Percentiles rank a stretch among this genome's conserved stretches.
Evolutionary conservation across 116 monocot species (phyloP).

Genomic region (Trichopus zeylanicus): DNA sequence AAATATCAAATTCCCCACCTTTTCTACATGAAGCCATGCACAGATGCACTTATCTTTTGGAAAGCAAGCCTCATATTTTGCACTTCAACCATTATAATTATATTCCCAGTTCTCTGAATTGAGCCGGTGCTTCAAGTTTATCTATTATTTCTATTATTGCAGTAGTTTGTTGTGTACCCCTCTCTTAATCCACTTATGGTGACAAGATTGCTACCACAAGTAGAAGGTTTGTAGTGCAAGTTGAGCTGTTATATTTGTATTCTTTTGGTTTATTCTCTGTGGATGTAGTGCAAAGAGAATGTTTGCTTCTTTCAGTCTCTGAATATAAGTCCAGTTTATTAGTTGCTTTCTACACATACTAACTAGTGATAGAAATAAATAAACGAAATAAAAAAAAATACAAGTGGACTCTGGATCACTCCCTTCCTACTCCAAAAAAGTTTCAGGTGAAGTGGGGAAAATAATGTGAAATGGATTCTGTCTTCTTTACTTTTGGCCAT

Average conservation of each 20-base stretch:
- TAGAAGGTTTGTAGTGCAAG: not conserved
- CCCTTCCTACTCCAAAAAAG: not conserved
- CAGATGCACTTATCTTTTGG: not conserved
- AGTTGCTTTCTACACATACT: too few species aligned
- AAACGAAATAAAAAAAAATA: not conserved
- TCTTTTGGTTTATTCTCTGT: not conserved
- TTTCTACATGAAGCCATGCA: not conserved
- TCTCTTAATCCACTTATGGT: too few species aligned
- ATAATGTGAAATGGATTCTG: not conserved
- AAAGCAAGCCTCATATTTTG: not conserved
- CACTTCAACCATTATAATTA: not conserved
- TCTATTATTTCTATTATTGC: not conserved
- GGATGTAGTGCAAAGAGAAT: not conserved
- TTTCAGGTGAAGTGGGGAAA: constrained; percentile 1
- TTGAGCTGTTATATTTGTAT: not conserved
- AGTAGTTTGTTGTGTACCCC: too few species aligned
- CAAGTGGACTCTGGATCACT: not conserved
- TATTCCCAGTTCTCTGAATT: not conserved
- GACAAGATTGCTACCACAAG: not conserved
- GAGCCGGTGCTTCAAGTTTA: not conserved
- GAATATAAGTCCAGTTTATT: not conserved
- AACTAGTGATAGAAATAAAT: not conserved
- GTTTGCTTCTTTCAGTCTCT: not conserved
- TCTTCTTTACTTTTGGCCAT: not conserved
- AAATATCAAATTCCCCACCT: not conserved